phyloP scores from a whole-genome alignment of 2,329 filamentous ascomycete genomes.

The Aspergillus fructus region DNA sequence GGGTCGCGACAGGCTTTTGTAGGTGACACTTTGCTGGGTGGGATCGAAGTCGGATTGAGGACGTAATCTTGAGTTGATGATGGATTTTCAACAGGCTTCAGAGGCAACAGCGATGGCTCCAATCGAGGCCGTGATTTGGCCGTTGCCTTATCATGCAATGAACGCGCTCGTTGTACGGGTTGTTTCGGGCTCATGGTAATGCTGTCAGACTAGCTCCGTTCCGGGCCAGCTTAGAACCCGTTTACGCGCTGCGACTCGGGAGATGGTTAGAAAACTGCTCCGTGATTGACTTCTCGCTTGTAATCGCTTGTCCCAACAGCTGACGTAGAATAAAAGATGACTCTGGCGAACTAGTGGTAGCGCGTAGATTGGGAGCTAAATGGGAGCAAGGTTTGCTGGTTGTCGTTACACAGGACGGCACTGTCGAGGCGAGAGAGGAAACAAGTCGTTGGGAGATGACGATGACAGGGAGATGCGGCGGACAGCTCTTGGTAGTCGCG shows the following conservation, averaged over 20 bases:
- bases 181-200: constrained; percentile 40
- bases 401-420: background rate
- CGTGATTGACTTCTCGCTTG: background rate
- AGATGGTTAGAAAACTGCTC: background rate
- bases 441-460: background rate
- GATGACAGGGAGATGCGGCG: constrained; percentile 1
- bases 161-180: constrained; percentile 47
- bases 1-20: constrained; percentile 60
- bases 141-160: constrained; percentile 38
- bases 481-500: constrained; percentile 9
- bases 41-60: constrained; percentile 60
- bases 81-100: constrained; percentile 42
- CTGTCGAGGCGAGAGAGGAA: background rate
- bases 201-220: constrained; percentile 8
- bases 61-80: constrained; percentile 60
- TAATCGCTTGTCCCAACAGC: background rate
- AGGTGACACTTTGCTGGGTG: constrained; percentile 61
- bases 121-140: constrained; percentile 41
- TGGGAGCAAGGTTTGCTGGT: background rate
- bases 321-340: background rate
- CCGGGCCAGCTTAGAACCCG: background rate
- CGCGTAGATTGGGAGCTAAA: background rate
- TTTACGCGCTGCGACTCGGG: constrained; percentile 8
- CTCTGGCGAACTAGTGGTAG: background rate
- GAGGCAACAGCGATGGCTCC: constrained; percentile 54